A percentile compares a stretch with the other conserved stretches of the same genome.
phyloP scores from a whole-genome alignment of 164 flowering plant species.

The Liriodendron chinense region DNA sequence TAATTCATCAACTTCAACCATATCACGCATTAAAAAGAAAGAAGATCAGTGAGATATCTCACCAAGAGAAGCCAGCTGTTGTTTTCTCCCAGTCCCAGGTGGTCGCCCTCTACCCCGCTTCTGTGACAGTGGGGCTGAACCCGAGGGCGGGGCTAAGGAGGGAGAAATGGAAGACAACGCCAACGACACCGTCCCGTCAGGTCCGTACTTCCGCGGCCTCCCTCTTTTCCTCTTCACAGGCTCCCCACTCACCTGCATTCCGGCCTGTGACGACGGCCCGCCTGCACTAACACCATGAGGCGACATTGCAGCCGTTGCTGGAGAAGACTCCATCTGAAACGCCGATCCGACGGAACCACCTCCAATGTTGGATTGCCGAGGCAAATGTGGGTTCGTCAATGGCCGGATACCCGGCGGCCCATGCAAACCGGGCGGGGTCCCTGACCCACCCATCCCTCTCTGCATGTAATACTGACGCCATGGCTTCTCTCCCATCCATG shows the following conservation, averaged over 20 bases:
- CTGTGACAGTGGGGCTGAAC: conserved; percentile 27
- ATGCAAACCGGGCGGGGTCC: conserved; percentile 26
- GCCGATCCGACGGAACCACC: conserved; percentile 45
- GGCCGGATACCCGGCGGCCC: conserved; percentile 43
- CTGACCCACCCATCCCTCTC: conserved; percentile 54
- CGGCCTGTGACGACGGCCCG: conserved; percentile 21
- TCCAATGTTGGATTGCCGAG: conserved; percentile 46
- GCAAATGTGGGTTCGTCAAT: conserved; percentile 36
- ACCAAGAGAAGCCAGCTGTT: conserved; percentile 79
- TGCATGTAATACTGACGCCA: conserved; percentile 73
- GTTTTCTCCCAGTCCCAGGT: conserved; percentile 82
- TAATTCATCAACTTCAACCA: neutral
- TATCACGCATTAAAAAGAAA: neutral
- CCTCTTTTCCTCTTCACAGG: conserved; percentile 76
- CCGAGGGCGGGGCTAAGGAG: conserved; percentile 27
- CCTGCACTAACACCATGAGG: conserved; percentile 46
- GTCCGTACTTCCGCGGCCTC: conserved; percentile 87
- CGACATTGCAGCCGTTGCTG: conserved; percentile 26
- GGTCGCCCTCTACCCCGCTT: conserved; percentile 95
- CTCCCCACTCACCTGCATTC: conserved; percentile 36
- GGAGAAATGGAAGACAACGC: conserved; percentile 54
- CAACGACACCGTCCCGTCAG: conserved; percentile 59
- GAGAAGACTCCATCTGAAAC: conserved; percentile 45
- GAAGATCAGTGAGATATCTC: conserved; percentile 10
- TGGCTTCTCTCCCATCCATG: conserved; percentile 90